Evolutionary conservation across 2,329 filamentous ascomycete genomes (phyloP).

Genomic region (Chaetomium globosum): DNA sequence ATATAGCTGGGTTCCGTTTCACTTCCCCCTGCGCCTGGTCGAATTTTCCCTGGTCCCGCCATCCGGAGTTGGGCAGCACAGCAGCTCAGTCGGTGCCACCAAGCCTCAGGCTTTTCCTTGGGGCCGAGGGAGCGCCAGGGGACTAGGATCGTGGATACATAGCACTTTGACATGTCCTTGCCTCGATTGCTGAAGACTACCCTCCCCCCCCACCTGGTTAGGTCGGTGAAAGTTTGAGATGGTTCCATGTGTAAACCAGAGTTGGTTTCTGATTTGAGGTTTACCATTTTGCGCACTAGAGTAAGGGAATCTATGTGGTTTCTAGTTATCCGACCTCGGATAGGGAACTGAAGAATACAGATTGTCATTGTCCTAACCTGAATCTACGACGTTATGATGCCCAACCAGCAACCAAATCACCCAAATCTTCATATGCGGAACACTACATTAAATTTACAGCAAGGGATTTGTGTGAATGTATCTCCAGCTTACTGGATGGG

Average conservation of each 20-base stretch:
- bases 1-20: neutral
- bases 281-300: neutral
- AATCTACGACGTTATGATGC: no score
- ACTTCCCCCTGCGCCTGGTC: neutral
- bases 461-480: neutral
- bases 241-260: no score
- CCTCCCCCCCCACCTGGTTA: no score
- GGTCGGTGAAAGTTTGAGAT: neutral
- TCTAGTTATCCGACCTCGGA: neutral
- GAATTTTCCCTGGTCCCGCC: neutral
- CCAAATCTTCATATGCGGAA: no score
- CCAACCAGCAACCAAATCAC: no score
- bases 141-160: neutral
- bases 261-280: neutral
- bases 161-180: neutral
- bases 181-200: no score
- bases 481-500: no score
- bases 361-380: no score
- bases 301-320: neutral
- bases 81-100: neutral
- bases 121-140: neutral
- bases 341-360: neutral
- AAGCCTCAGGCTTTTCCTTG: neutral
- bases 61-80: neutral
- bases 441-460: neutral